Base-by-base conservation (phyloP, 2,329 filamentous ascomycete genomes). In the Beauveria asiatica region DNA sequence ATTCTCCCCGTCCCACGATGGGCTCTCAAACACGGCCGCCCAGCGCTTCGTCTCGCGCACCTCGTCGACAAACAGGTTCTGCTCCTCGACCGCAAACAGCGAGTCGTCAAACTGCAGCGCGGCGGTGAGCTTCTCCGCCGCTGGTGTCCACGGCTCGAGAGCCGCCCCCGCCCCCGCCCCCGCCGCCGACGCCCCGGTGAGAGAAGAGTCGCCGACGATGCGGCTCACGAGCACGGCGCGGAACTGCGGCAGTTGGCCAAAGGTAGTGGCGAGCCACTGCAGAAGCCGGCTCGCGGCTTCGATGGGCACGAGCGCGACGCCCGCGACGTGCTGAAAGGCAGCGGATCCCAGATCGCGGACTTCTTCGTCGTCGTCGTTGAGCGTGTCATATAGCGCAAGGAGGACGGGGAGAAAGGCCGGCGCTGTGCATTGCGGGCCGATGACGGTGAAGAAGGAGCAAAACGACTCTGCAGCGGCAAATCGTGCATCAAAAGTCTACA, bases 321-420 rank as follows among this genome's bases (percentile, higher is more conserved):
- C 74, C 8, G 86, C 65, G 25, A 89, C 70, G 23, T 68, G 70
- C 5, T 73, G 69, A 0, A 80, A 76, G 1, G 82, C 78, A 0
- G 66, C 62, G 2, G 86, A 82, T 8, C 86, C 87, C 1, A 82
- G 71, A 39, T 87, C 82, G 49, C 93, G 84, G 64, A 97, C 83
- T 61, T 97, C 92, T 63, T 96, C 90, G 69, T 97, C 93, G 69
- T 97, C 93, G 69, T 97, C 94, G 68, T 90, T 89, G 5, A 96
- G 79, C 50, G 85, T 78, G 69, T 91, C 86, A 72, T 94, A 92
- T 1, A 93, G 75, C 3, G 86, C 78, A 5, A 91, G 70, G 56
- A 88, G 81, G 33, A 83, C 75, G 1, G 82, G 75, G 1, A 90
- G 71, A 39, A 83, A 74, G 16, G 71, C 69, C 42, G 73, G 64